Percentiles rank a stretch among this genome's conserved stretches.
phyloP scores from a whole-genome alignment of 495 filamentous ascomycete species.

The Aspergillus saccharolyticus region DNA sequence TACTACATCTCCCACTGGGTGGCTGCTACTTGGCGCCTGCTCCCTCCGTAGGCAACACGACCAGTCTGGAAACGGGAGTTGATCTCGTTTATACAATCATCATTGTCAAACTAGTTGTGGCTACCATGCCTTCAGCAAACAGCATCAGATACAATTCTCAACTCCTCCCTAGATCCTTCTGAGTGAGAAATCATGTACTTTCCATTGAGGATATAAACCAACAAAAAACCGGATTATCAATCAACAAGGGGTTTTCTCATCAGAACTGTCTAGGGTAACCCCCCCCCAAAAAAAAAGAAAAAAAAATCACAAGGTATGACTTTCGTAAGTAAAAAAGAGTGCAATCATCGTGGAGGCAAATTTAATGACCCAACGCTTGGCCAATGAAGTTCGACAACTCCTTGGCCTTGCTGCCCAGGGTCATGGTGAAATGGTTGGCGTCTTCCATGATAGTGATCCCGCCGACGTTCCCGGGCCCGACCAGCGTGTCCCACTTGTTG shows the following conservation, averaged over 20 bases:
- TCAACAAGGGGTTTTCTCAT: constrained; percentile 5
- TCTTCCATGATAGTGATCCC: constrained; percentile 48
- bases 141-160: not conserved
- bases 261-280: not conserved
- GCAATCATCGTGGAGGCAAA: not conserved
- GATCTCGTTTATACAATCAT: too few relatives aligned
- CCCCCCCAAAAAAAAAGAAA: too few relatives aligned
- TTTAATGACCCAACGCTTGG: constrained; percentile 1
- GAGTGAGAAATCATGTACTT: not conserved
- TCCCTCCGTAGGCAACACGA: too few relatives aligned
- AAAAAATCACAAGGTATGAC: not conserved
- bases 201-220: not conserved
- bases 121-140: too few relatives aligned
- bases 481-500: constrained; percentile 74
- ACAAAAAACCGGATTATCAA: not conserved
- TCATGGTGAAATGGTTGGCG: constrained; percentile 44
- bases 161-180: not conserved
- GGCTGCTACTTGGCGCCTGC: too few relatives aligned
- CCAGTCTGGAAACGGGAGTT: too few relatives aligned
- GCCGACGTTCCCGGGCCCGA: constrained; percentile 60
- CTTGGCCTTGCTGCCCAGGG: constrained; percentile 32
- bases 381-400: constrained; percentile 34
- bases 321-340: not conserved
- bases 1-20: too few relatives aligned
- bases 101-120: too few relatives aligned